These are phyloP conservation scores for Cordyceps javanica DNA, from an alignment of 2,329 filamentous ascomycete species.

Conservation along the genomic window DNA sequence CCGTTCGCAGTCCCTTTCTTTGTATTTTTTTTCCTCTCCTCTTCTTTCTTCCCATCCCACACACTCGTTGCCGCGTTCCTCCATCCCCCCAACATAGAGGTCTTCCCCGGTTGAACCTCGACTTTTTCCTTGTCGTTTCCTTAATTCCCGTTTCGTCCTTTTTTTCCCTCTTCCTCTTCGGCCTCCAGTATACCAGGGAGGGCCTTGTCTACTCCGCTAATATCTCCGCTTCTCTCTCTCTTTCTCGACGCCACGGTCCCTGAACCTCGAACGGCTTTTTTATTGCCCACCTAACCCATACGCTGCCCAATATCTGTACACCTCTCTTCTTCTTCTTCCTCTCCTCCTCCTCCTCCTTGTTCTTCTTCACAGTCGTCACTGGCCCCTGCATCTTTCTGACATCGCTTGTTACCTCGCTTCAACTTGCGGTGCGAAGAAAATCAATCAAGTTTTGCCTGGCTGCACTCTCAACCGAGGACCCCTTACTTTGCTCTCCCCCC, in stretches of 20 bases:
- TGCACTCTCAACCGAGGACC: not conserved
- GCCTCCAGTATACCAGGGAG: conserved; percentile 6
- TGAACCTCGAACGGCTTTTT: conserved; percentile 2
- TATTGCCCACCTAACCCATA: not conserved
- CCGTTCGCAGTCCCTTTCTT: not conserved
- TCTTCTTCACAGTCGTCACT: not conserved
- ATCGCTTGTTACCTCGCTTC: not conserved
- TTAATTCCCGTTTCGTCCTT: conserved; percentile 3
- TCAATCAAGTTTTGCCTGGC: not conserved
- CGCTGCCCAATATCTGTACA: not conserved
- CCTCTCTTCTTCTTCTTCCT: not conserved
- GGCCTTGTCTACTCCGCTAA: conserved; percentile 6
- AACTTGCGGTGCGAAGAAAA: not conserved
- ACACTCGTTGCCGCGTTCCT: conserved; percentile 3
- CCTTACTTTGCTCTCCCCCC: not conserved
- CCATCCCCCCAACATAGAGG: not conserved
- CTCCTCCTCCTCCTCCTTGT: not conserved
- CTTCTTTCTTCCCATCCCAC: conserved; percentile 1
- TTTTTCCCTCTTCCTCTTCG: not conserved
- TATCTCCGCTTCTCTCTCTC: conserved; percentile 1
- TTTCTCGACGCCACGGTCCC: conserved; percentile 3
- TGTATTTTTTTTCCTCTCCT: not conserved
- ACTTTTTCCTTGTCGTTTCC: not conserved
- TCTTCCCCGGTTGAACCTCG: not conserved
- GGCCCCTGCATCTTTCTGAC: not conserved